These are phyloP conservation scores for Centrapalus pauciflorus DNA, from an alignment of 129 eudicot species.

Conservation along the genomic window DNA sequence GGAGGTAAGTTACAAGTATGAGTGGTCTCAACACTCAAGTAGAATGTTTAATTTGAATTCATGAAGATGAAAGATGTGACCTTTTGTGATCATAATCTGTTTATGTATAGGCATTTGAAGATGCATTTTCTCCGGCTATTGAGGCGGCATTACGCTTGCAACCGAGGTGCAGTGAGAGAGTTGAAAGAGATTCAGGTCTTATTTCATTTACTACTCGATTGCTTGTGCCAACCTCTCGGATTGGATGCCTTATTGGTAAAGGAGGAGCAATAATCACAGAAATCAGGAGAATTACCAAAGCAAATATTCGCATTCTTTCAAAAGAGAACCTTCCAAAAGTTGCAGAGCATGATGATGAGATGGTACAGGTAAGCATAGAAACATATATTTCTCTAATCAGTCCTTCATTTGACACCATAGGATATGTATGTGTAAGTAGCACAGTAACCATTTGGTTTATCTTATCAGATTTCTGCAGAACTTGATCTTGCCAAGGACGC, in stretches of 20 bases:
- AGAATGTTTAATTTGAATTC: neutral
- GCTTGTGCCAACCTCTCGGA: slow-evolving; percentile 79
- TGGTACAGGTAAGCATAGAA: slow-evolving; percentile 76
- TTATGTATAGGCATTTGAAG: slow-evolving; percentile 63
- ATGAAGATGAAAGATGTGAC: neutral
- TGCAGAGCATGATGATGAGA: slow-evolving; percentile 91
- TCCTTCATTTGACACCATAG: neutral
- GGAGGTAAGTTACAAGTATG: slow-evolving; percentile 67
- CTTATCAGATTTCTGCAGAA: slow-evolving; percentile 77
- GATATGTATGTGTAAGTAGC: neutral
- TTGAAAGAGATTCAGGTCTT: slow-evolving; percentile 89
- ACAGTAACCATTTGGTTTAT: neutral
- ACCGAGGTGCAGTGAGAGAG: slow-evolving; percentile 92
- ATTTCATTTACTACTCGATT: slow-evolving; percentile 76
- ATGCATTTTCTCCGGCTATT: slow-evolving; percentile 69
- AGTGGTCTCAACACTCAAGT: neutral
- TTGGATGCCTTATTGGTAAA: slow-evolving; percentile 97
- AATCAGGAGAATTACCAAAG: slow-evolving; percentile 82
- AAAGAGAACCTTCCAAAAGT: slow-evolving; percentile 87
- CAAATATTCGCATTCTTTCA: slow-evolving; percentile 82
- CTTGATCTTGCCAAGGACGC: slow-evolving; percentile 83
- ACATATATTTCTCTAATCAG: neutral
- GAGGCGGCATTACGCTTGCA: slow-evolving; percentile 96
- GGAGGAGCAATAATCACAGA: slow-evolving; percentile 89
- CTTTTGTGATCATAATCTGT: neutral